Percentiles rank a stretch among this genome's conserved stretches.
Conservation (phyloP, 257 asterid genomes). For the Craterostigma plantagineum region DNA sequence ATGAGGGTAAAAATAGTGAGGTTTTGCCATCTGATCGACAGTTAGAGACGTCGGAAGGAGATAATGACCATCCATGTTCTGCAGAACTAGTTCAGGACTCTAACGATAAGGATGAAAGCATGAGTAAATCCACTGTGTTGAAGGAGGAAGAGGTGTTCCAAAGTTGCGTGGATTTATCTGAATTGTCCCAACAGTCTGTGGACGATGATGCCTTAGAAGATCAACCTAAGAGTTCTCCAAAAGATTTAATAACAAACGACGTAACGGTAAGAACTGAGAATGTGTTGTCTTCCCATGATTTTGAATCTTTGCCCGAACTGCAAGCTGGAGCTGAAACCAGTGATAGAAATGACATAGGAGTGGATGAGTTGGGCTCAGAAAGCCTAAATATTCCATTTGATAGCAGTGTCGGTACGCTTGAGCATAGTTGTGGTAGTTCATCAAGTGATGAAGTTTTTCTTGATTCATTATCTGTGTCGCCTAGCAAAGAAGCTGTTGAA, state of each 20-base stretch:
- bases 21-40: conserved; percentile 9
- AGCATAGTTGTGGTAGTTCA: conserved; percentile 21
- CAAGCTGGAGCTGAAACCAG: too few relatives aligned
- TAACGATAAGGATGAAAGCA: too few relatives aligned
- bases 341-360: too few relatives aligned
- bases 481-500: conserved; percentile 14
- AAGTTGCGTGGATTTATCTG: conserved; percentile 43
- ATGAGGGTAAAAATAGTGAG: conserved; percentile 7
- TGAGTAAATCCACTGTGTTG: conserved; percentile 11
- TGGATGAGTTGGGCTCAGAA: too few relatives aligned
- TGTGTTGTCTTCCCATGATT: too few relatives aligned
- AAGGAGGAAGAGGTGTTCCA: conserved; percentile 28
- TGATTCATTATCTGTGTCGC: conserved; percentile 30
- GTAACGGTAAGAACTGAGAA: conserved; percentile 24
- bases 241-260: conserved; percentile 8
- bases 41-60: conserved; percentile 16
- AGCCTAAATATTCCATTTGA: too few relatives aligned
- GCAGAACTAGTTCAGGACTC: conserved; percentile 10
- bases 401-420: too few relatives aligned
- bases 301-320: too few relatives aligned
- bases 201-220: conserved; percentile 16
- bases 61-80: conserved; percentile 5
- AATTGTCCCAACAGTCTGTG: conserved; percentile 18
- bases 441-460: conserved; percentile 33
- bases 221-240: conserved; percentile 12